phyloP scores from a whole-genome alignment of 1,139 yeast genomes.

The Hansenula sp. region DNA sequence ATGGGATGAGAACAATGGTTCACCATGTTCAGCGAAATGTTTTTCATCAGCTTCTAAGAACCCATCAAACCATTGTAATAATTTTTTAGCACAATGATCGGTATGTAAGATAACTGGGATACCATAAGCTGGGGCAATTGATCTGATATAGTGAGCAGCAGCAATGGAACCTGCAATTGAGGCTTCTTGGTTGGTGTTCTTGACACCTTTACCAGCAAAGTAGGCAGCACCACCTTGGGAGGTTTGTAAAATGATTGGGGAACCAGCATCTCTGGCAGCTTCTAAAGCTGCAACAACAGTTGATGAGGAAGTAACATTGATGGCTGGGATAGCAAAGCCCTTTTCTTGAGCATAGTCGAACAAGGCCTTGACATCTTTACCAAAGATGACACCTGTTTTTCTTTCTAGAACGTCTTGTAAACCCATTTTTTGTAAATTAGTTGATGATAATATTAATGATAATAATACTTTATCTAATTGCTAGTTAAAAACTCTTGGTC shows the following conservation, averaged over 20 bases:
- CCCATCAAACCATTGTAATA: conserved; percentile 98
- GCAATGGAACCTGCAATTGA: conserved; percentile 95
- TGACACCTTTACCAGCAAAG: conserved; percentile 99
- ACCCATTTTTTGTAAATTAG: conserved; percentile 34
- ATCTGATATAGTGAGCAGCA: conserved; percentile 96
- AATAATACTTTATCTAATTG: too few species aligned
- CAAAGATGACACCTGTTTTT: conserved; percentile 98
- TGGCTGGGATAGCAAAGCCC: conserved; percentile 97
- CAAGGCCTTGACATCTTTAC: conserved; percentile 92
- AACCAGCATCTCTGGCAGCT: conserved; percentile 94
- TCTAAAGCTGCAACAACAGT: conserved; percentile 96
- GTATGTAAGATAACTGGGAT: conserved; percentile 97
- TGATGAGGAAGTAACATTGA: conserved; percentile 96
- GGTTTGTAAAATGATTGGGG: conserved; percentile 95
- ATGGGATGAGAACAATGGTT: conserved; percentile 97
- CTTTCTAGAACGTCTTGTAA: conserved; percentile 70
- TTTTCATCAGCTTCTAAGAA: conserved; percentile 96
- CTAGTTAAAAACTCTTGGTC: too few species aligned
- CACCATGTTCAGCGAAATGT: conserved; percentile 80
- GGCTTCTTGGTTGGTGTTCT: conserved; percentile 89
- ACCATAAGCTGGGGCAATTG: conserved; percentile 95
- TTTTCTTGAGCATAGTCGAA: conserved; percentile 92
- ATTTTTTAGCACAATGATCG: conserved; percentile 98
- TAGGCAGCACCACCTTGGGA: conserved; percentile 99
- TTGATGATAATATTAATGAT: neutral